Conservation (phyloP, 1,284 basidiomycete species). For the Cystobasidiaceae sp. region DNA sequence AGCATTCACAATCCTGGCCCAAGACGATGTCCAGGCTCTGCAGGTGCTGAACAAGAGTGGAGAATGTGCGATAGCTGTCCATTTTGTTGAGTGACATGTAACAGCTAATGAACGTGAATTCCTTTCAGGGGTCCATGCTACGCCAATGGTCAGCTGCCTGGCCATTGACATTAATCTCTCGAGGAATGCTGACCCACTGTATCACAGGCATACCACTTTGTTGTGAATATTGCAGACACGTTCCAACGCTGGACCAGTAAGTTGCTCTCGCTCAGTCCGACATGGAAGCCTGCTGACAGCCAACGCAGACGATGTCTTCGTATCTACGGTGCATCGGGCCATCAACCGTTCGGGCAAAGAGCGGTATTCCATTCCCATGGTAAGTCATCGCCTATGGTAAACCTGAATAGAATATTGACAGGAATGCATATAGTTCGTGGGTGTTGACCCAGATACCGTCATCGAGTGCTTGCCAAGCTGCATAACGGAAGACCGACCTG, state of each 20-base stretch:
- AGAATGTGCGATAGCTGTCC: slow-evolving; percentile 51
- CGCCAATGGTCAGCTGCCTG: slow-evolving; percentile 53
- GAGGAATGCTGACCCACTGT: background rate
- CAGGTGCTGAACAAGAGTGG: slow-evolving; percentile 64
- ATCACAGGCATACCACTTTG: slow-evolving; percentile 52
- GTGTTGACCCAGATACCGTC: slow-evolving; percentile 22
- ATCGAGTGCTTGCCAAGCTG: slow-evolving; percentile 63
- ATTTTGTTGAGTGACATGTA: background rate
- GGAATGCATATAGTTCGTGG: background rate
- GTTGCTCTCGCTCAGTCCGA: slow-evolving; percentile 39
- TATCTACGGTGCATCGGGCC: slow-evolving; percentile 75
- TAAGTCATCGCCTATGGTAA: background rate
- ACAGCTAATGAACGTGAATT: background rate
- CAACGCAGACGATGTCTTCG: slow-evolving; percentile 70
- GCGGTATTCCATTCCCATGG: slow-evolving; percentile 14
- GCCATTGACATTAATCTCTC: background rate
- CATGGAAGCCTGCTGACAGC: background rate
- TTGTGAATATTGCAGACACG: slow-evolving; percentile 78
- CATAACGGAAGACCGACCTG: slow-evolving; percentile 59
- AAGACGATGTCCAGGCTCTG: slow-evolving; percentile 52
- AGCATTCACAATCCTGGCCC: slow-evolving; percentile 72
- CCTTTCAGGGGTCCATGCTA: slow-evolving; percentile 56
- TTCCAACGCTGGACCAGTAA: slow-evolving; percentile 80
- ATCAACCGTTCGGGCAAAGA: slow-evolving; percentile 65
- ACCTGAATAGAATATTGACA: background rate